Evolutionary conservation across 257 asterid species (phyloP), one percentile per base, ranked within the genome.

Genomic region (Galeopsis tetrahit): DNA sequence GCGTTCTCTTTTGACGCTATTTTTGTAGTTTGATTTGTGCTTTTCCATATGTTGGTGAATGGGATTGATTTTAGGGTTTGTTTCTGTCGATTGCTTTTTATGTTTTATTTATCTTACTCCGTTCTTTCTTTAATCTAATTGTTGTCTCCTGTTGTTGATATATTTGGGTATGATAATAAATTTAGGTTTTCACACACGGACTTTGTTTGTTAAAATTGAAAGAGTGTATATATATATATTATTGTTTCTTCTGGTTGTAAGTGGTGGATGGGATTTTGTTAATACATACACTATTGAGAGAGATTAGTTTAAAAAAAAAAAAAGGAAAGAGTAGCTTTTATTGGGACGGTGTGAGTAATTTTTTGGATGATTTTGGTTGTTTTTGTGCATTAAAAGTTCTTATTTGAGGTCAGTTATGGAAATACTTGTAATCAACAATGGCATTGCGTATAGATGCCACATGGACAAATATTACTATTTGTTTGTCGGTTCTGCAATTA

Each of bases 61-160:
- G 46, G 11, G 63, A 51, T 40, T 75, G 73, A 72, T 75, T 77
- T 46, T 63, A 33, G 71, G 81, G 78, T 59, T 82, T 31, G 52
- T 9, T 33, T 58, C 21, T 53, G 35, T 35, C 55, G 6, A 62
- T 43, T 48, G 14, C 7, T 44, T 44, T 48, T n/a, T 55, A 46
- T 55, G 4, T 53, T 43, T 61, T 59, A 11, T 32, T 59, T 28
- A 9, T 28, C 13, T 7, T 8, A 2, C 1, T 36, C 9, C 32
- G 3, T 78, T 38, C 10, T 13, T 51, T 10, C 17, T 28, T 62
- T 31, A 11, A 14, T 4, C 2, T 66, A 33, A 13, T 7, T 51
- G 66, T 53, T 32, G 5, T 11, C 5, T 56, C 31, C 4, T 21
- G 10, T 68, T 35, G 11, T 57, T 28, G 13, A 56, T 34, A 52